Evolutionary conservation across 129 eudicot genomes (phyloP).

Genomic region (Lonicera japonica): DNA sequence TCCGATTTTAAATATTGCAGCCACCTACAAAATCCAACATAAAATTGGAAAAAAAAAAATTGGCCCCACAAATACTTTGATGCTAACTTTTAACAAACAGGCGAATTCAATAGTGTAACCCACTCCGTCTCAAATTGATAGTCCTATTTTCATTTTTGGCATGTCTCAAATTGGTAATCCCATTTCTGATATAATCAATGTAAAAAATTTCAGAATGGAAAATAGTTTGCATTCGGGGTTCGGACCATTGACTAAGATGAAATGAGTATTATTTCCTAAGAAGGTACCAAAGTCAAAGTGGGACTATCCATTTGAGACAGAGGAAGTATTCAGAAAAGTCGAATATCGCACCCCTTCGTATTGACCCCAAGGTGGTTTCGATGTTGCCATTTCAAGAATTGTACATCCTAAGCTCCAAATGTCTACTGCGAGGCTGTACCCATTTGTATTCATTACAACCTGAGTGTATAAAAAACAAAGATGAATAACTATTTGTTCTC

Average conservation of each 20-base stretch:
- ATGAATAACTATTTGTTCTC: no score
- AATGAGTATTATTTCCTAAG: no score
- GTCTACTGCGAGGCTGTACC: conserved; percentile 86
- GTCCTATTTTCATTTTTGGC: no score
- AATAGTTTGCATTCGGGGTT: no score
- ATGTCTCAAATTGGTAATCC: no score
- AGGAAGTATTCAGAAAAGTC: conserved; percentile 4
- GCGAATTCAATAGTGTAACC: neutral
- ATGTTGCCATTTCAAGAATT: conserved; percentile 88
- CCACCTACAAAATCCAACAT: conserved; percentile 47
- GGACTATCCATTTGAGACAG: no score
- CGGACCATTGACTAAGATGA: no score
- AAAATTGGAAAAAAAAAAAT: neutral
- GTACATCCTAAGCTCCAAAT: conserved; percentile 99
- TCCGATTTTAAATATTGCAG: conserved; percentile 95
- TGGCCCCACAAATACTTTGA: neutral
- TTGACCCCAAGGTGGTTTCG: conserved; percentile 97
- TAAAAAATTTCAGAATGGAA: no score
- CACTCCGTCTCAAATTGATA: no score
- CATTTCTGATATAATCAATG: no score
- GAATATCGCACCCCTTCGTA: conserved; percentile 70
- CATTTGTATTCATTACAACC: conserved; percentile 92
- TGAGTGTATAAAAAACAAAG: conserved; percentile 13
- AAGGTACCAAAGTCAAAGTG: no score
- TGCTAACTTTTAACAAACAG: neutral